Evolutionary conservation across 2,329 filamentous ascomycete genomes (phyloP), one percentile per base, ranked within the genome.

Genomic region (Beauveria pseudobassiana): DNA sequence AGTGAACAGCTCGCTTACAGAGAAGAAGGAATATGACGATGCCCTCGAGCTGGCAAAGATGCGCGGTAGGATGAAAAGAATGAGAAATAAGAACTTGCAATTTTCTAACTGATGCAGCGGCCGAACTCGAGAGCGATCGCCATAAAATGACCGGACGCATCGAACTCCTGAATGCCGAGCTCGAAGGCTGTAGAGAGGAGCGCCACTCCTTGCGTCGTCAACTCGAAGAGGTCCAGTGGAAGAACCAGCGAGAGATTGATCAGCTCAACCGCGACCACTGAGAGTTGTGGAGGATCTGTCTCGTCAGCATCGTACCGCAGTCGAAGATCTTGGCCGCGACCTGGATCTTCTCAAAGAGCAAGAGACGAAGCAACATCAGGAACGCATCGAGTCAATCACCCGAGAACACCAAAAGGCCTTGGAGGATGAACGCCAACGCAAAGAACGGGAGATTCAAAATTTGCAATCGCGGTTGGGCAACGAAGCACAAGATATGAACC

Each of bases 11-110:
- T 87, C 89, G 24, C 81, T 88, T 12, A 82, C 82, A 46, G 87
- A 91, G 60, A 87, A 85, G 67, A 87, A 83, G 62, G 82, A 80
- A 5, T 79, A 91, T 64, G 91, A 93, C 67, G 88, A 95, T 64
- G 84, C 87, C 0, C 80, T 96, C 51, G 85, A 88, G 18, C 68
- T 90, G 10, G 88, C 90, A 66, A 96, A 93, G 71, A 82, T 80
- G 57, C 84, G 87, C 81, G 85, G 91, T 95, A 79, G 66, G 62
- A 42, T 76, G 59, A 20, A 61, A 62, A 68, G 61, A 62, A 68
- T 43, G 61, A 63, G 18, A 38, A 38, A 16, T 16, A 16, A 66
- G 54, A 20, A 59, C 61, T 10, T 38, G 16, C 40, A 40, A 12
- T 7, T 43, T 22, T 42, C 64, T 70, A 51, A 70, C 50, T 7